Base-by-base conservation (phyloP, 2,329 filamentous ascomycete genomes). In the Diplodia seriata region DNA sequence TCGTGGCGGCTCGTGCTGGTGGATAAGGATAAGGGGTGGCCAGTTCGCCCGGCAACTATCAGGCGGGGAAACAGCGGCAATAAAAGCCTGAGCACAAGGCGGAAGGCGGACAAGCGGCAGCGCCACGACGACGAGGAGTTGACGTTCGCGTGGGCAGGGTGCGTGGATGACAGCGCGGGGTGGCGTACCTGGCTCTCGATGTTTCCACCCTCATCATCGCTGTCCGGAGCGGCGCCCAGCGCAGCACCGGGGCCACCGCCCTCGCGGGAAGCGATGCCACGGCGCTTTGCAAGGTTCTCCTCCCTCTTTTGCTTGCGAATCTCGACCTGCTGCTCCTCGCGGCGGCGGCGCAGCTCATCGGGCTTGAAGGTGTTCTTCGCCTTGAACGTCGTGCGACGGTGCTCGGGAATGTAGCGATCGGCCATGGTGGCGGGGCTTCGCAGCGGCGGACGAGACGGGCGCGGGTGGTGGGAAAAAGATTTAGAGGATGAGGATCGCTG, bases 361-460 rank as follows among this genome's bases (percentile, higher is more conserved):
- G 94, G 94, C 89, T 97, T 97, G 87, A 99, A 98, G 77, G 93
- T 93, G 83, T 92, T 94, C 88, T 97, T 97, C 67, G 95, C 95
- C 91, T 99, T 99, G 90, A 97, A 99, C 85, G 97, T 94, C 73
- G 93, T 97, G 80, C 95, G 94, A 82, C 95, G 93, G 86, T 99
- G 95, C 86, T 99, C 95, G 81, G 95, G 95, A 78, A 99, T 99
- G 86, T 97, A 99, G 78, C 95, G 92, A 82, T 99, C 95, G 82
- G 95, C 91, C 95, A 99, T 99, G 84, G 76, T 90, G 76, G 72
- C 73, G 78, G 73, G 5, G 40, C 50, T 40, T 50, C 43, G 54
- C 55, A 43, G 59, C 47, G 29, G 47, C 59, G 23, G 33, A 26
- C 40, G 31, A 15, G 36, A 6, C 26, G 66, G 49, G 14, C 36